Percentiles rank a stretch among this genome's conserved stretches.
Conservation (phyloP, 2,329 filamentous ascomycete species). For the Pseudodiploospora longispora region DNA sequence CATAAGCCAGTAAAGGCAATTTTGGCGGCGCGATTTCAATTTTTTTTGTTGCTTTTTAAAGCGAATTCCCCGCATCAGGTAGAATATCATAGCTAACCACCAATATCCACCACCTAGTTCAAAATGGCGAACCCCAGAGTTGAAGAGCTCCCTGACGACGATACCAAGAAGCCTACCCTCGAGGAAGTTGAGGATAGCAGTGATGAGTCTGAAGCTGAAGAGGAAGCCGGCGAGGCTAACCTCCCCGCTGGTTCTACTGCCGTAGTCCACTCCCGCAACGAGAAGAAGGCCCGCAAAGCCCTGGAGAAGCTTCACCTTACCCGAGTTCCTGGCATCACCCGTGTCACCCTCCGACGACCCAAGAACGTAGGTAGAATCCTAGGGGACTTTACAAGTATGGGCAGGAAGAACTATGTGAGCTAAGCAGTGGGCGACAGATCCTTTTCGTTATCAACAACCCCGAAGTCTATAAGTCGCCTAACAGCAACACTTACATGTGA, state of each 20-base stretch:
- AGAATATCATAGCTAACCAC: constrained; percentile 14
- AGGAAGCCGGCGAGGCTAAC: constrained; percentile 67
- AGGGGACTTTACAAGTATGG: no score
- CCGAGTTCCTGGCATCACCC: constrained; percentile 93
- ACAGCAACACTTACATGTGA: constrained; percentile 99
- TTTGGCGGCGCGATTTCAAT: not conserved
- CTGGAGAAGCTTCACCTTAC: constrained; percentile 97
- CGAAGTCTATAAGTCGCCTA: constrained; percentile 98
- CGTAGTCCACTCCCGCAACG: constrained; percentile 95
- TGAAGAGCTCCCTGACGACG: constrained; percentile 93
- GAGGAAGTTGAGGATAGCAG: constrained; percentile 67
- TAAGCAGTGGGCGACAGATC: constrained; percentile 51
- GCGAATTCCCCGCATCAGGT: no score
- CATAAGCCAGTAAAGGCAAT: not conserved
- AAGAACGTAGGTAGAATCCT: constrained; percentile 76
- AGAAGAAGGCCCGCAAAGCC: constrained; percentile 99
- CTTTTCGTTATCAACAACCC: constrained; percentile 99
- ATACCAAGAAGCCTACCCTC: constrained; percentile 72
- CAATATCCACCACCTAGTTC: constrained; percentile 26
- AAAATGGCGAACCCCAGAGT: constrained; percentile 96
- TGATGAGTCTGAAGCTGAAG: constrained; percentile 69
- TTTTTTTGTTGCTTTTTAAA: no score
- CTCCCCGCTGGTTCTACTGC: constrained; percentile 77
- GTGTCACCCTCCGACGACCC: constrained; percentile 93
- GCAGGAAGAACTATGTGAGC: constrained; percentile 15